These are phyloP conservation scores for Trichoderma aggressivum DNA, from an alignment of 2,329 filamentous ascomycete species.

Conservation along the genomic window DNA sequence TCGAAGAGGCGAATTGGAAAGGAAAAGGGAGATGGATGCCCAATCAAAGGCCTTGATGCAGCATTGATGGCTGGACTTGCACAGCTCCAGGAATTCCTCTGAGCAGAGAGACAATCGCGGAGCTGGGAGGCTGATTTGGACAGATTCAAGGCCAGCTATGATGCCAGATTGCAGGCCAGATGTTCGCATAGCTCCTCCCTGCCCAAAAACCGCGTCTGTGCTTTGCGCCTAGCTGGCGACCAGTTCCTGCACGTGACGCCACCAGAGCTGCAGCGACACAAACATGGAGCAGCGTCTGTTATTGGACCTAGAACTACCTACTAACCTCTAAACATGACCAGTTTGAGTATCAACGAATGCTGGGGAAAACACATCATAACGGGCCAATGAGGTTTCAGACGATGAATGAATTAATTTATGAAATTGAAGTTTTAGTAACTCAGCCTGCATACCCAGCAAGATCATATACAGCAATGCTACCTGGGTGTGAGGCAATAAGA, in stretches of 20 bases:
- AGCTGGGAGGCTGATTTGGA: conserved; percentile 18
- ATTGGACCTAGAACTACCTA: background rate
- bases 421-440: background rate
- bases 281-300: background rate
- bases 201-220: conserved; percentile 21
- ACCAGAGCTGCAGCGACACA: background rate
- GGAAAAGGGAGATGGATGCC: background rate
- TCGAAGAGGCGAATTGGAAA: conserved; percentile 13
- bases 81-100: conserved; percentile 16
- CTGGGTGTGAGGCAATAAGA: background rate
- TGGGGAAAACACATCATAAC: no score
- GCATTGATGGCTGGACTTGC: conserved; percentile 16
- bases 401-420: background rate
- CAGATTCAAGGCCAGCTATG: conserved; percentile 26
- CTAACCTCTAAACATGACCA: background rate
- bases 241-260: conserved; percentile 23
- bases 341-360: background rate
- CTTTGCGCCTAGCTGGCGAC: background rate
- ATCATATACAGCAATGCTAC: background rate
- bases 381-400: no score
- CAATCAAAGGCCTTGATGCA: conserved; percentile 12
- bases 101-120: conserved; percentile 18
- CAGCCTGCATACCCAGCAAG: background rate
- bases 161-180: conserved; percentile 46
- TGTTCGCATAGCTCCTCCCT: conserved; percentile 30